A percentile compares a stretch with the other conserved stretches of the same genome.
Conservation (phyloP, 2,329 filamentous ascomycete genomes). For the Trichoderma polysporum region DNA sequence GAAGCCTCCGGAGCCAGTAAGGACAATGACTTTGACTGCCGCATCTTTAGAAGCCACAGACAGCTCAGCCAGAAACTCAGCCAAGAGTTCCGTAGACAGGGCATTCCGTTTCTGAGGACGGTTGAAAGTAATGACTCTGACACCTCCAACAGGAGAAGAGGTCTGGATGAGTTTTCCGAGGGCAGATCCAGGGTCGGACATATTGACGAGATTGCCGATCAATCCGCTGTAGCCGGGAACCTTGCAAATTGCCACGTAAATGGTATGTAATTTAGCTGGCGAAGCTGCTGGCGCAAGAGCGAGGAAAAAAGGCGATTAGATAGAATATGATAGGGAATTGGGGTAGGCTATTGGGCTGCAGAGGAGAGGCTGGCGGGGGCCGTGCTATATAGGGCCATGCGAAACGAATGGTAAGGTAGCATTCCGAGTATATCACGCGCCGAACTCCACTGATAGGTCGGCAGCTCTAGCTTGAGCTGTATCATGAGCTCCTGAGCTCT, state of each 20-base stretch:
- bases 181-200: constrained; percentile 21
- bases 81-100: constrained; percentile 52
- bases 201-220: constrained; percentile 19
- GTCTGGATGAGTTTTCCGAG: constrained; percentile 23
- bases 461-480: background rate
- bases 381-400: constrained; percentile 12
- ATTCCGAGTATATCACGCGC: constrained; percentile 15
- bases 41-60: constrained; percentile 25
- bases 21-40: constrained; percentile 37
- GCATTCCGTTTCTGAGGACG: constrained; percentile 59
- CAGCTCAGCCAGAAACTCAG: constrained; percentile 40
- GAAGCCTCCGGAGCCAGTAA: constrained; percentile 36
- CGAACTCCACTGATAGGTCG: constrained; percentile 11
- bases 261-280: background rate
- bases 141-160: constrained; percentile 31
- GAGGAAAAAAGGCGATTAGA: constrained; percentile 7
- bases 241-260: background rate
- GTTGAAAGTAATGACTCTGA: constrained; percentile 52
- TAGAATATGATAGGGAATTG: constrained; percentile 1
- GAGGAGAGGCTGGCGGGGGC: constrained; percentile 4
- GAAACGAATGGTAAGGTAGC: constrained; percentile 11
- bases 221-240: background rate
- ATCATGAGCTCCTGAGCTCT: background rate
- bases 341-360: constrained; percentile 9
- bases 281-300: constrained; percentile 5